These are phyloP conservation scores for Cladosporium colombiae DNA, from an alignment of 2,329 filamentous ascomycete genomes.

Conservation along the genomic window DNA sequence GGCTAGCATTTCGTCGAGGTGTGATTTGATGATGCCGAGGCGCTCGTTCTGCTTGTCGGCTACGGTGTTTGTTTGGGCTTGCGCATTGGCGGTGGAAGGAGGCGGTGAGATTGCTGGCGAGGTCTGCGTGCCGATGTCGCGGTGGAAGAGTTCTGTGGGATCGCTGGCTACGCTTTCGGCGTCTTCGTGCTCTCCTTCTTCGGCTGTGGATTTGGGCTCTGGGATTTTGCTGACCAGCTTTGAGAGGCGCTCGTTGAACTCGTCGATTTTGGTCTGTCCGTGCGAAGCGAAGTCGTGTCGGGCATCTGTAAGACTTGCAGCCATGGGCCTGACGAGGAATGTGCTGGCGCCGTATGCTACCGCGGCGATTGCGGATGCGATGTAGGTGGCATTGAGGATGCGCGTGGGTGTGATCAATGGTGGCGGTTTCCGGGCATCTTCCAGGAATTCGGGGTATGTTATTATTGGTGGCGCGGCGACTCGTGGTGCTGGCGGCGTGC, in stretches of 20 bases:
- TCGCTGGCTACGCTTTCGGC: slow-evolving; percentile 55
- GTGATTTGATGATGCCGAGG: slow-evolving; percentile 53
- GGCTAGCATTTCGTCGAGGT: slow-evolving; percentile 52
- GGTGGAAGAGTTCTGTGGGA: slow-evolving; percentile 77
- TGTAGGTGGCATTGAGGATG: slow-evolving; percentile 58
- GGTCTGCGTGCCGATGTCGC: slow-evolving; percentile 79
- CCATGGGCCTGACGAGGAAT: slow-evolving; percentile 66
- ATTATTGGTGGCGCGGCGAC: slow-evolving; percentile 59
- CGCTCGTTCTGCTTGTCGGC: slow-evolving; percentile 33
- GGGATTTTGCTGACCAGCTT: slow-evolving; percentile 35
- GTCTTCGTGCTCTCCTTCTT: slow-evolving; percentile 45
- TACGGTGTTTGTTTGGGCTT: slow-evolving; percentile 21
- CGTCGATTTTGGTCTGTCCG: slow-evolving; percentile 52
- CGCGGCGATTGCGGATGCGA: slow-evolving; percentile 56
- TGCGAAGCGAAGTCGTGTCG: slow-evolving; percentile 60
- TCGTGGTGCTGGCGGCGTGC: slow-evolving; percentile 6
- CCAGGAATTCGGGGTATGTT: slow-evolving; percentile 66
- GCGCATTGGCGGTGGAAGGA: slow-evolving; percentile 30
- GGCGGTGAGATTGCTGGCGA: slow-evolving; percentile 53
- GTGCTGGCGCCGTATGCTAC: slow-evolving; percentile 70
- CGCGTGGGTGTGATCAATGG: slow-evolving; percentile 60
- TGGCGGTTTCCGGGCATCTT: slow-evolving; percentile 59
- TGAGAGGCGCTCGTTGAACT: slow-evolving; percentile 57
- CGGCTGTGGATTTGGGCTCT: slow-evolving; percentile 32
- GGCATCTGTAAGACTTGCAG: slow-evolving; percentile 53